phyloP scores from a whole-genome alignment of 495 filamentous ascomycete species.

The Talaromyces thailandensis region DNA sequence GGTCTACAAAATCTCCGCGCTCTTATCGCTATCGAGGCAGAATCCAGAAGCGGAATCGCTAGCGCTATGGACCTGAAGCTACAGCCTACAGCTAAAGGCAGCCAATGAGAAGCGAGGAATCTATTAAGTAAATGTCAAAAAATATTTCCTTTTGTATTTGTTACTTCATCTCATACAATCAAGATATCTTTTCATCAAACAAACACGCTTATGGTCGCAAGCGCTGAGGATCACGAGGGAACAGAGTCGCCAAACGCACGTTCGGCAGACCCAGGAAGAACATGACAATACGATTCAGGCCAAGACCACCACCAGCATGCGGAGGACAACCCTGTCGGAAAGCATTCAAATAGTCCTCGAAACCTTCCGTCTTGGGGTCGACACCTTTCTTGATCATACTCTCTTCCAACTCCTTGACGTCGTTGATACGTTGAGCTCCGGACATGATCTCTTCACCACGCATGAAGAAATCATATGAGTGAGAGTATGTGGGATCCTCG shows the following conservation, averaged over 20 bases:
- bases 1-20: background rate
- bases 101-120: background rate
- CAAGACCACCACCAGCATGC: slow-evolving; percentile 81
- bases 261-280: slow-evolving; percentile 79
- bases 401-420: slow-evolving; percentile 57
- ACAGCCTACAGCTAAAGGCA: background rate
- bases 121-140: background rate
- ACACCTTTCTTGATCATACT: slow-evolving; percentile 65
- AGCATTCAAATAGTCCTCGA: slow-evolving; percentile 76
- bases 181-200: background rate
- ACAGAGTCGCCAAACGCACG: slow-evolving; percentile 67
- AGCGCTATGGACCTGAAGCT: background rate
- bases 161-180: background rate
- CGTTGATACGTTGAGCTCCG: slow-evolving; percentile 79
- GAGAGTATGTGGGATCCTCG: slow-evolving; percentile 56
- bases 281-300: slow-evolving; percentile 81
- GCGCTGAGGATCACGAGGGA: slow-evolving; percentile 80
- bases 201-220: slow-evolving; percentile 48
- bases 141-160: background rate
- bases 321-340: slow-evolving; percentile 72
- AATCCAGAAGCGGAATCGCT: background rate
- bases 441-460: slow-evolving; percentile 84
- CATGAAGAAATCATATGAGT: slow-evolving; percentile 93
- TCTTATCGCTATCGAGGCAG: background rate
- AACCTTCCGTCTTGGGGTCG: slow-evolving; percentile 61